phyloP scores from a whole-genome alignment of 768 basidiomycete genomes.

The Kwoniella newhampshirensis region DNA sequence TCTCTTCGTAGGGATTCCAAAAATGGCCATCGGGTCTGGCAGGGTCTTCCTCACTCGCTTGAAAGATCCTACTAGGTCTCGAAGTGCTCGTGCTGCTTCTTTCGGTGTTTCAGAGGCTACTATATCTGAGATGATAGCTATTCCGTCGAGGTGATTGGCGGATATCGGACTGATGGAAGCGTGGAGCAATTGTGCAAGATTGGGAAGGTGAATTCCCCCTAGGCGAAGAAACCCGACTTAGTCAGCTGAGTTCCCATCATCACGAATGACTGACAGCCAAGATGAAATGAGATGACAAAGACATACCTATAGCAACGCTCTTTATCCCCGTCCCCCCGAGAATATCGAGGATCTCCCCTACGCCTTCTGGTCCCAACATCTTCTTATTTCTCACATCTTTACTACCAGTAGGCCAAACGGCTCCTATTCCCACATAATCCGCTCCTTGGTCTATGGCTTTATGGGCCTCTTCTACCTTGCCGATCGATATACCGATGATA shows the following conservation, averaged over 20 bases:
- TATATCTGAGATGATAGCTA: slow-evolving; percentile 88
- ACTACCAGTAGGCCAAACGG: slow-evolving; percentile 76
- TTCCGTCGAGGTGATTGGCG: slow-evolving; percentile 67
- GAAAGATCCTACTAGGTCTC: slow-evolving; percentile 40
- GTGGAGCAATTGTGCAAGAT: slow-evolving; percentile 72
- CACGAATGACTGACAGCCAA: background rate
- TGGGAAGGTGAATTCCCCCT: slow-evolving; percentile 85
- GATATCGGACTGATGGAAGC: slow-evolving; percentile 63
- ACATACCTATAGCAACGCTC: slow-evolving; percentile 81
- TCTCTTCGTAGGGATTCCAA: slow-evolving; percentile 53
- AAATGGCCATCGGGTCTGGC: slow-evolving; percentile 52
- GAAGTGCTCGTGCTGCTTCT: slow-evolving; percentile 55
- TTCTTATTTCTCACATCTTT: slow-evolving; percentile 66
- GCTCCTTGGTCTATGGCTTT: slow-evolving; percentile 65
- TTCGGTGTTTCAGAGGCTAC: slow-evolving; percentile 64
- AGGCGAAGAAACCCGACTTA: background rate
- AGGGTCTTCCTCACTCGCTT: slow-evolving; percentile 52
- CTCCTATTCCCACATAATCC: slow-evolving; percentile 86
- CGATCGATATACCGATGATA: slow-evolving; percentile 79
- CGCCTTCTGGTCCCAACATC: slow-evolving; percentile 69
- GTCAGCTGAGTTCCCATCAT: background rate
- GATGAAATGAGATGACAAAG: background rate
- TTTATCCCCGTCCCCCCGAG: slow-evolving; percentile 66
- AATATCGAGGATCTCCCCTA: slow-evolving; percentile 65
- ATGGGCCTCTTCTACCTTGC: slow-evolving; percentile 65